Base-by-base conservation (phyloP, 352 stramenopile species). In the Saprolegnia diclina region DNA sequence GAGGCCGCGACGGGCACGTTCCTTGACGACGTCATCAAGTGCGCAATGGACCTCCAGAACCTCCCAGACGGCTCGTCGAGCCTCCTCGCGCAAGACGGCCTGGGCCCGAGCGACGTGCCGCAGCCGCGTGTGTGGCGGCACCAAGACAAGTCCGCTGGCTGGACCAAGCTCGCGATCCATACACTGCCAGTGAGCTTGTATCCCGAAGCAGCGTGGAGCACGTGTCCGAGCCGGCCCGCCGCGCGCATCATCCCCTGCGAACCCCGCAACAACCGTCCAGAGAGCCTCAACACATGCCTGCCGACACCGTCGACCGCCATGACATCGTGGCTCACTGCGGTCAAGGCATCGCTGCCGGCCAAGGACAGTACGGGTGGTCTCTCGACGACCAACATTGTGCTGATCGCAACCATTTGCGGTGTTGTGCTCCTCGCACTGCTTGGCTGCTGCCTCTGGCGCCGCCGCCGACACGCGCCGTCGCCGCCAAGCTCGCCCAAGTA, bases 181-280 rank as follows among this genome's bases (percentile, higher is more conserved):
- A 62, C 54, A 21, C 24, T 62, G 4, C 54, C 54, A 3, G 4
- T 6, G 5, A 32, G 19, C 26, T 10, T 19, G 11, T 38, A n/a
- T 5, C 21, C 21, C 6, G 54, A 62, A 44, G 24, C 54, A 2
- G 35, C 54, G 54, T 62, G 32, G 16, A 24, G 21, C 16, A 62
- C 11, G 16, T 62, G 54, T 24, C 54, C 54, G 14, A 21, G 11
- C 4, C 19, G 32, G 11, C 21, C 54, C 5, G 35, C 5, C 24
- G 54, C 54, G 54, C 35, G 22, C 26, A 62, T 62, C 54, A 62
- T 62, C 29, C 54, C 54, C 5, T 62, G 54, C 22, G 54, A 62
- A 18, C 16, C 54, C 24, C 22, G 32, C 11, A 40, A 45, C 54
- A 9, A 32, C 9, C 54, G 54, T 5, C 10, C 29, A 6, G 22